Conservation (phyloP, 768 basidiomycete species). For the Naganishia antarctica region DNA sequence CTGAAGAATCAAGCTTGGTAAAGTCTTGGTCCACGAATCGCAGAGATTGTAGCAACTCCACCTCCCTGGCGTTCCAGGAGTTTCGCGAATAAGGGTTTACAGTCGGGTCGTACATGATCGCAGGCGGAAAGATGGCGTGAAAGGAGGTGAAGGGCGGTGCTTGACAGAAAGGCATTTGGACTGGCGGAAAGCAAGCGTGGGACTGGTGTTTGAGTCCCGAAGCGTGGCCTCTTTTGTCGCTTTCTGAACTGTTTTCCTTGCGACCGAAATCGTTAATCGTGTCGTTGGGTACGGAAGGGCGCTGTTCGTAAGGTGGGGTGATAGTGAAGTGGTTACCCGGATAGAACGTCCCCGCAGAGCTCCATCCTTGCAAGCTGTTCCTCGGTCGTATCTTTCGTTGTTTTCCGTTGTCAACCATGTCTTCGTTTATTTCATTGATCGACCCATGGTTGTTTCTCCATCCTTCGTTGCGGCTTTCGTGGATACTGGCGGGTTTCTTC, state of each 20-base stretch:
- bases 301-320: neutral
- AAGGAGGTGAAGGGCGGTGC: neutral
- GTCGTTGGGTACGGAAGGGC: neutral
- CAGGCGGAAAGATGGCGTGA: neutral
- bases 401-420: neutral
- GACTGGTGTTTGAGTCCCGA: neutral
- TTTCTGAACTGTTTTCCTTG: neutral
- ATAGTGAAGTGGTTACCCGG: neutral
- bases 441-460: neutral
- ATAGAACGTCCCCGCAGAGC: neutral
- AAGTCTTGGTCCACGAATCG: neutral
- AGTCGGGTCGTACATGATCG: neutral
- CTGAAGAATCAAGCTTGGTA: no score
- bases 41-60: neutral
- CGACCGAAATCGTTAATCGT: neutral
- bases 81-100: neutral
- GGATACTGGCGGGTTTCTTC: neutral
- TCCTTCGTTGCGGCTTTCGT: no score
- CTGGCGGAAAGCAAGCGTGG: neutral
- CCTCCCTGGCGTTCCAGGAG: neutral
- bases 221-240: neutral
- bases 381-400: conserved; percentile 1
- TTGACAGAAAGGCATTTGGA: neutral
- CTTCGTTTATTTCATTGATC: neutral
- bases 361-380: conserved; percentile 4